Evolutionary conservation across 2,329 filamentous ascomycete genomes (phyloP).

Genomic region (Aspergillus eucalypticola): DNA sequence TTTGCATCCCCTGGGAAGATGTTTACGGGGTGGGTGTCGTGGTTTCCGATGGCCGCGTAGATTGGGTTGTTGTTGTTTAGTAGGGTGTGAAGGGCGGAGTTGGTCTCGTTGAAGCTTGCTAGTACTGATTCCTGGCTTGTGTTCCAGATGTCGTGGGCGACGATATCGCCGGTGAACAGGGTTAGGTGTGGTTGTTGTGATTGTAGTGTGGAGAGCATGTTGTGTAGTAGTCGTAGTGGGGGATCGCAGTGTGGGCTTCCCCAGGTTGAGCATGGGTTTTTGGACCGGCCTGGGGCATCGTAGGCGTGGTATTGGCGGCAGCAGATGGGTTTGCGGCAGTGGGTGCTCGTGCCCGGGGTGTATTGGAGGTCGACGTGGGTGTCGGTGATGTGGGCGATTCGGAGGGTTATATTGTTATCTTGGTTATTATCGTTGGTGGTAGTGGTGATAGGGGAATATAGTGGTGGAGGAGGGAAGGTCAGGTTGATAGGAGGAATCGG

Average conservation of each 20-base stretch:
- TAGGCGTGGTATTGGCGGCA: slow-evolving; percentile 54
- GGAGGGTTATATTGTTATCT: slow-evolving; percentile 36
- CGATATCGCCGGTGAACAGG: slow-evolving; percentile 63
- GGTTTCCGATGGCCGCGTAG: slow-evolving; percentile 59
- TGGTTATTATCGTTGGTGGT: neutral
- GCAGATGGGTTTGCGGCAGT: slow-evolving; percentile 62
- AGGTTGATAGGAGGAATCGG: slow-evolving; percentile 50
- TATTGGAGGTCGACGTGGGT: slow-evolving; percentile 62
- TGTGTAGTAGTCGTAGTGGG: slow-evolving; percentile 54
- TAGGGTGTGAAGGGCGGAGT: slow-evolving; percentile 42
- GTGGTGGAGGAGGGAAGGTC: slow-evolving; percentile 44
- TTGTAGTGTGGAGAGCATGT: slow-evolving; percentile 50
- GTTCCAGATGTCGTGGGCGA: slow-evolving; percentile 52
- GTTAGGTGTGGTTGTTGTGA: slow-evolving; percentile 50
- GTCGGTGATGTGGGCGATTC: slow-evolving; percentile 62
- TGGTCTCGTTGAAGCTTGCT: slow-evolving; percentile 47
- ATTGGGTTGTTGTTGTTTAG: slow-evolving; percentile 32
- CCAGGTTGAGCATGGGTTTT: slow-evolving; percentile 53
- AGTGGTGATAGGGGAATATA: slow-evolving; percentile 26
- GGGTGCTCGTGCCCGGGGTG: slow-evolving; percentile 53
- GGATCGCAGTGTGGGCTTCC: slow-evolving; percentile 58
- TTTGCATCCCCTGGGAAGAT: slow-evolving; percentile 45
- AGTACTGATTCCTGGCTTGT: slow-evolving; percentile 36
- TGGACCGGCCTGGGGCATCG: slow-evolving; percentile 52
- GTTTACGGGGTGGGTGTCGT: slow-evolving; percentile 58